Base-by-base conservation (phyloP, 805 yeast species). In the Sugiyamaella marilandica region DNA sequence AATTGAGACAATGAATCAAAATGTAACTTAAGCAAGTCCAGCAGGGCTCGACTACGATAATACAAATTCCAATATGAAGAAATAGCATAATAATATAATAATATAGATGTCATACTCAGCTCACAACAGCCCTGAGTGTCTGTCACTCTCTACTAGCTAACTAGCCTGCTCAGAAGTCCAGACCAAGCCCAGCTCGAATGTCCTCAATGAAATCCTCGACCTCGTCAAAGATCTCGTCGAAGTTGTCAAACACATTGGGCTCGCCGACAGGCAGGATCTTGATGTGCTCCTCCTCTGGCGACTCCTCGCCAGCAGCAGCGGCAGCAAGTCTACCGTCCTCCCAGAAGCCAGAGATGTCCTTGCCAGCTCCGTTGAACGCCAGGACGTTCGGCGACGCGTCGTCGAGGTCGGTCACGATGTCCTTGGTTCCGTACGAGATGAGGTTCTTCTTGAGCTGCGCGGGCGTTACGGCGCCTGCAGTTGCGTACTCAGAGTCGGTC, bases 311-410 rank as follows among this genome's bases (percentile, higher is more conserved):
- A 41, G 36, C 43, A 18, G 37, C 51, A 10, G 52, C 36, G 24
- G 52, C 54, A 19, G 51, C 26, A 37, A 35, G 33, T 14, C 36
- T 48, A 10, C 48, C 32, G 18, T 32, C 45, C 13, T 33, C 16
- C 82, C 82, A 80, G 73, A 80, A 78, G 50, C 70, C 73, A 49
- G 78, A 67, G 62, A 80, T 66, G 68, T 76, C 74, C 62, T 69
- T 72, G 53, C 84, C 84, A 55, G 77, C 85, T 58, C 84, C 86
- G 65, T 81, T 81, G 75, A 62, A 82, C 36, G 79, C 81, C 63
- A 82, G 74, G 43, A 79, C 66, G 67, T 82, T 82, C 50, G 84
- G 84, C 41, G 84, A 75, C 33, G 69, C 78, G 34, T 65, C 70
- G 52, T 73, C 74, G 55, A 81, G 66, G 61, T 74, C 80, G 16